Conservation (phyloP, 257 asterid genomes). For the Solanum paucissectum region DNA sequence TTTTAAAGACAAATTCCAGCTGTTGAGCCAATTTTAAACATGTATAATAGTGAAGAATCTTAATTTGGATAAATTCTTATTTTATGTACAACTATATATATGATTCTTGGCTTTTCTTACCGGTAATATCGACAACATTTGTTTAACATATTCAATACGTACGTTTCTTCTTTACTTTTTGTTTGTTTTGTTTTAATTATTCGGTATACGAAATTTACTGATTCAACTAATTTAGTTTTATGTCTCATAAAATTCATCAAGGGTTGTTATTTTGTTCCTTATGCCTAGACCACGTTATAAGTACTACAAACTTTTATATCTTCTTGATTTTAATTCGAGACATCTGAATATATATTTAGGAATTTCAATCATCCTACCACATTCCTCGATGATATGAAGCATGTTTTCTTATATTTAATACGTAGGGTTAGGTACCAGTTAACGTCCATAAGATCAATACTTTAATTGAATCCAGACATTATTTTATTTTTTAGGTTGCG, state of each 20-base stretch:
- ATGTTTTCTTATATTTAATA: background rate
- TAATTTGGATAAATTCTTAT: too few species aligned
- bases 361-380: background rate
- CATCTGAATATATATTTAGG: rapidly evolving
- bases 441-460: background rate
- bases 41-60: too few species aligned
- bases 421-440: background rate
- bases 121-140: background rate
- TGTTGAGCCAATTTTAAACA: background rate
- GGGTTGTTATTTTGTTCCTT: background rate
- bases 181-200: too few species aligned
- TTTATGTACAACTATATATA: too few species aligned
- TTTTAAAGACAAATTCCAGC: background rate
- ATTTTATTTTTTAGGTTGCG: background rate
- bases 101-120: background rate
- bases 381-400: background rate
- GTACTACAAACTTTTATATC: background rate
- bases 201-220: too few species aligned
- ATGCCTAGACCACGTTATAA: background rate
- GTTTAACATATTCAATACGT: background rate
- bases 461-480: background rate
- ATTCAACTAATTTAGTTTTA: too few species aligned
- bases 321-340: background rate
- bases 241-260: background rate
- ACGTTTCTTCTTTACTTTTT: too few species aligned